Base-by-base conservation (phyloP, 192 early-diverging fungal genomes). In the Coemansia sp. region DNA sequence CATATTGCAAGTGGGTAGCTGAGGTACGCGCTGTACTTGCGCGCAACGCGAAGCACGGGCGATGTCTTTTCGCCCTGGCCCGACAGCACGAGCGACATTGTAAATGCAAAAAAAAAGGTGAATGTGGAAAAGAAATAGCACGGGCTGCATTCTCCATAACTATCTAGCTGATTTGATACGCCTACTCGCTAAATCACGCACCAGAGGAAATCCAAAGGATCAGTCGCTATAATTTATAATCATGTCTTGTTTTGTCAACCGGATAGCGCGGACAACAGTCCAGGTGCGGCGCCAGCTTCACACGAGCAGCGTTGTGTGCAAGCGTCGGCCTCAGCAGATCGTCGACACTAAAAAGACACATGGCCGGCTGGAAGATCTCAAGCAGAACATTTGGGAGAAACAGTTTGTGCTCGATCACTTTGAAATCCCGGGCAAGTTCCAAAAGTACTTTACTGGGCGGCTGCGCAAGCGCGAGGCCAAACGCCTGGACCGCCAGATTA, bases 1-100 rank as follows among this genome's bases (percentile, higher is more conserved):
- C 83, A 82, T 21, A 83, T 47, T 15, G 85, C 85, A 19, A 92
- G 76, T 2, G 85, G 60, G 36, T 82, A 78, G 70, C 87, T 85
- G 48, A 73, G 62, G 46, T 70, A 65, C 15, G 62, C 68, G 62
- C 72, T 68, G 78, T 81, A 61, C 44, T 69, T 66, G 52, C 78
- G 68, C 10, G 65, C 69, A 2, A 46, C 22, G 38, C 59, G 61
- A 17, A 81, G 62, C 31, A 69, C 31, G 14, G 78, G 72, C 22
- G 78, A 81, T 14, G 65, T 48, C 65, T 72, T 71, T 54, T 81
- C 78, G 51, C 78, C 69, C 63, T 81, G 78, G 9, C 72, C 78
- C 34, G 78, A 81, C 23, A 81, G 49, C 25, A 81, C 72, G 26
- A 81, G 66, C 55, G 71, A 62, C 78, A 81, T 68, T 28, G 25